Evolutionary conservation across 768 basidiomycete species (phyloP), one percentile per base, ranked within the genome.

Genomic region (Leccinum rimulosum): DNA sequence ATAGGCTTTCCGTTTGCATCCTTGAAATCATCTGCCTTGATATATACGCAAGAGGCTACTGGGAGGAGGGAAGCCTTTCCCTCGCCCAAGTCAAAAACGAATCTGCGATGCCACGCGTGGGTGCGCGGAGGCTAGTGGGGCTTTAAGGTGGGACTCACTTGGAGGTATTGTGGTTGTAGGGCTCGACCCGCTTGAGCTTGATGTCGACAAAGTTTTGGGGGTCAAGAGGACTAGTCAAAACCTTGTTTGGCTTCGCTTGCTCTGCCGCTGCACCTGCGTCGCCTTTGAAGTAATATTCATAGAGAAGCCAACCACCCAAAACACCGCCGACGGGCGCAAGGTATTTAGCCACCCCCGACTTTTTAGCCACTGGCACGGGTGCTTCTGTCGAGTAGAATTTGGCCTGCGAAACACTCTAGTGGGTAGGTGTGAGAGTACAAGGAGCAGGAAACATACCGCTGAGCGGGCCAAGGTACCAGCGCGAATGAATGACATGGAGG

Each of bases 131-230:
- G 35, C 35, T 10, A 19, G n/a, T 28, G 15, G 19, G 15, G 56
- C 6, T 14, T 50, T n/a, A 27, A 28, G 28, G 15, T 25, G 40
- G 25, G 54, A 73, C 81, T 57, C 63, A 94, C 85, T 82, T 84
- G 33, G 91, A 79, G 14, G 93, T 89, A 76, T 98, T 97, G 82
- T 98, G 89, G 83, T 97, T 98, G 81, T 96, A 97, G 0, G 87
- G 87, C 60, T 86, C 76, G 60, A 93, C 73, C 68, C 85, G 84
- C 73, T 89, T 89, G 67, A 98, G 84, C 70, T 85, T 87, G 75
- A 97, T 88, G 70, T 92, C 85, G 52, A 86, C 74, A 68, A 87
- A 93, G 63, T 87, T 84, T 58, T 90, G 76, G 8, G 90, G 83
- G 70, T 91, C 87, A 27, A 94, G 81, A 12, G 88, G 84, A 64